A percentile compares a stretch with the other conserved stretches of the same genome.
phyloP scores from a whole-genome alignment of 768 basidiomycete species.

The Leccinum barrowsii region DNA sequence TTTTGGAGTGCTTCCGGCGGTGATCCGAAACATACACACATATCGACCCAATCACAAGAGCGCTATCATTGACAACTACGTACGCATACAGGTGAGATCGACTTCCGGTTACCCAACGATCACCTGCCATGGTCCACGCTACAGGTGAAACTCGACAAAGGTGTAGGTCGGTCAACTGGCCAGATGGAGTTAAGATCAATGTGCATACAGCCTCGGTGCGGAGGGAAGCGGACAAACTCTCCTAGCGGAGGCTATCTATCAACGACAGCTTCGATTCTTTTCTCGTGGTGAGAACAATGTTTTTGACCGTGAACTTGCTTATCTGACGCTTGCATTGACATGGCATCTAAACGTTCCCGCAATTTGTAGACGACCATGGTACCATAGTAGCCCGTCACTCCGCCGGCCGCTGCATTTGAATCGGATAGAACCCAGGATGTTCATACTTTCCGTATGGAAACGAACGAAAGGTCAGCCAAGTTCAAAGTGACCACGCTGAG shows the following conservation, averaged over 20 bases:
- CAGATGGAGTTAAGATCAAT: background rate
- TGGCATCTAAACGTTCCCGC: background rate
- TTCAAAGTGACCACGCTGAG: background rate
- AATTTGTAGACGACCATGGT: background rate
- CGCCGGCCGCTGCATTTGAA: background rate
- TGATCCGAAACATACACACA: background rate
- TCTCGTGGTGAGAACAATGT: background rate
- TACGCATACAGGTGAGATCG: background rate
- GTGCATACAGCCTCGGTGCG: background rate
- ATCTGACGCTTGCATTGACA: background rate
- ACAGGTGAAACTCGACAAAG: background rate
- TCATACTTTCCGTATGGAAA: background rate
- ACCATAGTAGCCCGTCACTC: background rate
- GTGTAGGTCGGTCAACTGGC: background rate
- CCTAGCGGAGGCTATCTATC: background rate
- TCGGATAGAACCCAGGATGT: background rate
- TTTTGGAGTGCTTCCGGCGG: background rate
- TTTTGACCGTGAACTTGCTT: background rate
- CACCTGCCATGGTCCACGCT: background rate
- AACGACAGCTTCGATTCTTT: background rate
- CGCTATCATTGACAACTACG: no score
- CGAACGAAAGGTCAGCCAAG: background rate
- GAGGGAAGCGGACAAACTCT: background rate
- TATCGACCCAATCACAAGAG: conserved; percentile 1
- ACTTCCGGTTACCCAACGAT: background rate